Percentiles rank a stretch among this genome's conserved stretches.
phyloP scores from a whole-genome alignment of 768 basidiomycete species.

The Auricularia cornea region DNA sequence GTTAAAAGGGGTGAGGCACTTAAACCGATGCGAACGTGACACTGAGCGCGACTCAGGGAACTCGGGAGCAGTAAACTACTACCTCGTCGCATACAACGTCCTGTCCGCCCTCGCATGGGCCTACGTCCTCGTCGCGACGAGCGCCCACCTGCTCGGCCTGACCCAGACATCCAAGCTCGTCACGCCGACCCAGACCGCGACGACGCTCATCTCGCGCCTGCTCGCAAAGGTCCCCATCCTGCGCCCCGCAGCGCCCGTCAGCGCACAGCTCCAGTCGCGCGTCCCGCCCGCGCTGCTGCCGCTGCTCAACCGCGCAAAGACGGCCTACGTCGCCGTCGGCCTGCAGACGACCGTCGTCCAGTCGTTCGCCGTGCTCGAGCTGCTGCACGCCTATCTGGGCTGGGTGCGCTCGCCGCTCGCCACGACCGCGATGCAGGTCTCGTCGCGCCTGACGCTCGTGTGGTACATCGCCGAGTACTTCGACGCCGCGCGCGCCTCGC shows the following conservation, averaged over 20 bases:
- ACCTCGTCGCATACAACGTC: slow-evolving; percentile 73
- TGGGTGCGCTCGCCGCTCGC: slow-evolving; percentile 69
- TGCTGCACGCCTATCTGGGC: slow-evolving; percentile 69
- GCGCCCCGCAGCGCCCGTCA: slow-evolving; percentile 27
- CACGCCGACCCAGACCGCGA: slow-evolving; percentile 6
- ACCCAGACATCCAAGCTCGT: slow-evolving; percentile 15
- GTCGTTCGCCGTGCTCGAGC: slow-evolving; percentile 74
- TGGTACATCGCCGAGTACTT: slow-evolving; percentile 75
- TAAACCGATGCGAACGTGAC: too few species aligned
- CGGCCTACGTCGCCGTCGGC: slow-evolving; percentile 57
- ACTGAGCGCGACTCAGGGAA: neutral
- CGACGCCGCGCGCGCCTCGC: slow-evolving; percentile 55
- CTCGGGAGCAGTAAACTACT: slow-evolving; percentile 29
- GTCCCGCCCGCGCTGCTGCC: slow-evolving; percentile 25
- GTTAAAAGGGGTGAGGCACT: neutral
- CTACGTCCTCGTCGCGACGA: slow-evolving; percentile 51
- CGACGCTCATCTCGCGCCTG: slow-evolving; percentile 18
- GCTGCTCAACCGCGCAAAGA: slow-evolving; percentile 42
- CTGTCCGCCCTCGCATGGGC: slow-evolving; percentile 69
- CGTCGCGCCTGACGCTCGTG: slow-evolving; percentile 70
- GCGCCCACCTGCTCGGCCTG: slow-evolving; percentile 40
- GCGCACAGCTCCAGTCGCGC: slow-evolving; percentile 20
- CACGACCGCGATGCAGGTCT: slow-evolving; percentile 74
- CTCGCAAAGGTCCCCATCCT: slow-evolving; percentile 29
- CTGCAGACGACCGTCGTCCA: slow-evolving; percentile 63